Evolutionary conservation across 768 basidiomycete species (phyloP).

Genomic region (Mrakia blollopis): DNA sequence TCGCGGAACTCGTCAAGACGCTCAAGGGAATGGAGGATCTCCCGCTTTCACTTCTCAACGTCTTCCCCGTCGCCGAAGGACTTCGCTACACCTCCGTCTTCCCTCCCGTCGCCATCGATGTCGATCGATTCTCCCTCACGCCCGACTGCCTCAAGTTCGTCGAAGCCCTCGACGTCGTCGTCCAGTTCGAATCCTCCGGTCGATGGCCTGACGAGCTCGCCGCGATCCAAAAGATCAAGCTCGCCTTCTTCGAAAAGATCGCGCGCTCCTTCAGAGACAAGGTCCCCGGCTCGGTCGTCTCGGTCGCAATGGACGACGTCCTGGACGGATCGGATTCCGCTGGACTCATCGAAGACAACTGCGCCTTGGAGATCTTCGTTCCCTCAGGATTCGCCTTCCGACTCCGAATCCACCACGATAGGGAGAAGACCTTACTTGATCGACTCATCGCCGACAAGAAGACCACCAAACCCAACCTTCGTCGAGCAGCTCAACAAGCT

Average conservation of each 20-base stretch:
- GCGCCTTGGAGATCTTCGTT: conserved; percentile 69
- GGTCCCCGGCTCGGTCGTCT: conserved; percentile 51
- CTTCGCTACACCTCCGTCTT: conserved; percentile 78
- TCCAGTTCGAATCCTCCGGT: conserved; percentile 88
- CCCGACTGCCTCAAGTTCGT: conserved; percentile 58
- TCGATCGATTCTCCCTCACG: conserved; percentile 48
- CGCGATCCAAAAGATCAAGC: conserved; percentile 88
- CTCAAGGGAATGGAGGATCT: conserved; percentile 67
- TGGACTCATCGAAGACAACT: conserved; percentile 57
- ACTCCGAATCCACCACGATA: conserved; percentile 77
- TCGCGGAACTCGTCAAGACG: conserved; percentile 67
- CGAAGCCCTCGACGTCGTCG: conserved; percentile 63
- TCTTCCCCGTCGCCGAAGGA: conserved; percentile 66
- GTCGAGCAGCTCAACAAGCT: conserved; percentile 62
- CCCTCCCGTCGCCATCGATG: conserved; percentile 67
- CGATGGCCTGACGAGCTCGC: conserved; percentile 91
- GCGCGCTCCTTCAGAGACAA: conserved; percentile 59
- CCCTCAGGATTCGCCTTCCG: conserved; percentile 82
- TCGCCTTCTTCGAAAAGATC: conserved; percentile 82
- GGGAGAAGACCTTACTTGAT: conserved; percentile 74
- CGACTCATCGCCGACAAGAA: conserved; percentile 55
- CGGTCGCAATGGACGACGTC: conserved; percentile 31
- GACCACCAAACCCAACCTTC: conserved; percentile 50
- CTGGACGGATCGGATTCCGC: conserved; percentile 37
- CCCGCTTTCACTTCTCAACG: conserved; percentile 69